Percentiles rank a stretch among this genome's conserved stretches.
phyloP scores from a whole-genome alignment of 345 rosid genomes.

The Pugionium dolabratum region DNA sequence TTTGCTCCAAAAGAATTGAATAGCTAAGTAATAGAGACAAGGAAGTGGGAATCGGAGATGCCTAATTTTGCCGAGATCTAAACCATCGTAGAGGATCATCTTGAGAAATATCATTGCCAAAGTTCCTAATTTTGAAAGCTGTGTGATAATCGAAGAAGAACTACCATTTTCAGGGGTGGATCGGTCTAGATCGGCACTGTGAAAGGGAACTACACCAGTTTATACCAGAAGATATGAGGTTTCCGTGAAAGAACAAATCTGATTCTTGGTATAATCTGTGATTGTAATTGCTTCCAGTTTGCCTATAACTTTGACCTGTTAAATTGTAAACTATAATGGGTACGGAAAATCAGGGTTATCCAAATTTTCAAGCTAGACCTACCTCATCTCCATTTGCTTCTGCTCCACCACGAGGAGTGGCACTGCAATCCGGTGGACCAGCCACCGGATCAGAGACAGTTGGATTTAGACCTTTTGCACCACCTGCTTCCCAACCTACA shows the following conservation, averaged over 20 bases:
- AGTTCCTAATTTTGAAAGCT: not conserved
- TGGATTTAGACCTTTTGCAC: constrained; percentile 53
- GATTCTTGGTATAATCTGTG: not conserved
- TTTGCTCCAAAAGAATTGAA: constrained; percentile 11
- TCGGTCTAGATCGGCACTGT: constrained; percentile 29
- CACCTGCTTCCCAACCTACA: constrained; percentile 48
- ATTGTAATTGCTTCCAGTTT: not conserved
- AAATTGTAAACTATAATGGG: constrained; percentile 48
- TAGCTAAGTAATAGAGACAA: not conserved
- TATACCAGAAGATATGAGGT: constrained; percentile 14
- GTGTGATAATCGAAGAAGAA: not conserved
- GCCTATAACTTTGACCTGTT: constrained; percentile 1
- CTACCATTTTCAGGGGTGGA: not conserved
- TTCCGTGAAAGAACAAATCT: not conserved
- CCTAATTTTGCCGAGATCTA: constrained; percentile 9
- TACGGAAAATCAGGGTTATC: constrained; percentile 66
- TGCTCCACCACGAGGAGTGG: constrained; percentile 52
- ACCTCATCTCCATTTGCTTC: constrained; percentile 60
- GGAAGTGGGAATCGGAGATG: constrained; percentile 1
- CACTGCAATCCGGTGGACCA: constrained; percentile 60
- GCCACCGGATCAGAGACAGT: constrained; percentile 47
- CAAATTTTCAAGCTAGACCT: constrained; percentile 58
- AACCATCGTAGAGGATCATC: constrained; percentile 16
- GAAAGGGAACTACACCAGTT: constrained; percentile 3
- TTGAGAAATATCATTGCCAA: not conserved